Evolutionary conservation across 495 filamentous ascomycete genomes (phyloP).

Genomic region (Pyrenula massariospora): DNA sequence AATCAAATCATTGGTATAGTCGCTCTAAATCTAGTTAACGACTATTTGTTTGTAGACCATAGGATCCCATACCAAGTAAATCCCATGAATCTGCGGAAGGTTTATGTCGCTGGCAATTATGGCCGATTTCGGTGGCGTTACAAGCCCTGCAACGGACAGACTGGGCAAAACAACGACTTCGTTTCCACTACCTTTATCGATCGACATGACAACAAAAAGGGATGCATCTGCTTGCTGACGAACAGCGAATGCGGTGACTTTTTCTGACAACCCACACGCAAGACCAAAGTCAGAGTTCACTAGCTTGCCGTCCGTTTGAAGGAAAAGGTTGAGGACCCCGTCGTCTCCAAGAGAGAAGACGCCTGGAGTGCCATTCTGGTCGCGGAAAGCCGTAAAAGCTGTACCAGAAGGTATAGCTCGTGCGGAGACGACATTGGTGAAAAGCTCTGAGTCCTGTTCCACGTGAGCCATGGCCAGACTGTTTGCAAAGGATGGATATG

Average conservation of each 20-base stretch:
- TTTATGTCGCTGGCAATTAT: neutral
- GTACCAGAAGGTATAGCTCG: neutral
- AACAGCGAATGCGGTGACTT: neutral
- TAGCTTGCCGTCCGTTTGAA: neutral
- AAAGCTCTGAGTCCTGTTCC: neutral
- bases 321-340: neutral
- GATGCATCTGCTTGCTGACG: neutral
- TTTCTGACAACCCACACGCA: neutral
- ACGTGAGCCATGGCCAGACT: neutral
- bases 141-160: neutral
- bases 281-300: neutral
- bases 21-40: neutral
- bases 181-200: neutral
- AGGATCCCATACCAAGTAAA: neutral
- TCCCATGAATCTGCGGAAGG: neutral
- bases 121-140: neutral
- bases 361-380: neutral
- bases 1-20: neutral
- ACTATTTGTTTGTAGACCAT: neutral
- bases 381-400: neutral
- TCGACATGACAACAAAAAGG: neutral
- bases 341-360: neutral
- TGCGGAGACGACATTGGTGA: neutral
- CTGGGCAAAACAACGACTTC: neutral
- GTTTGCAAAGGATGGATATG: neutral